These are phyloP conservation scores for Didymosphaeria variabile DNA, from an alignment of 2,329 filamentous ascomycete species.

Conservation along the genomic window DNA sequence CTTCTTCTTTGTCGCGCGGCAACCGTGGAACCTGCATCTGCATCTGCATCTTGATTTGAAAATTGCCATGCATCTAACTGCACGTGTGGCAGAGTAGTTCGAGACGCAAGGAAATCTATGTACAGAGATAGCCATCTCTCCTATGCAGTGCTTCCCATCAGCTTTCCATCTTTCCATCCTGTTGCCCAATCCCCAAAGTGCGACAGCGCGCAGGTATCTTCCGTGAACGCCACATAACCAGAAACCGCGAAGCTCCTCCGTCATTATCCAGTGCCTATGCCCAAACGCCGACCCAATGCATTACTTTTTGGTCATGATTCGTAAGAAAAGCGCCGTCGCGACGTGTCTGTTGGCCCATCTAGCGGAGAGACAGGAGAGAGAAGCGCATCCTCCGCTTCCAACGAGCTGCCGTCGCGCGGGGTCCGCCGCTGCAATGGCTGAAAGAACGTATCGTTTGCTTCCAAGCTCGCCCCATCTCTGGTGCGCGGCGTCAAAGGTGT, in stretches of 20 bases:
- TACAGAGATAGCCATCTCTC: neutral
- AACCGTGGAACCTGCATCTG: neutral
- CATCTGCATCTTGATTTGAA: neutral
- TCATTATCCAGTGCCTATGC: neutral
- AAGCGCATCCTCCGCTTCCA: conserved; percentile 39
- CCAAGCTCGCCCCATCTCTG: conserved; percentile 41
- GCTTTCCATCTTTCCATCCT: neutral
- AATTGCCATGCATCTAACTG: conserved; percentile 2
- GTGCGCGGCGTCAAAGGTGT: conserved; percentile 41
- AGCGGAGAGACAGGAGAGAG: conserved; percentile 48
- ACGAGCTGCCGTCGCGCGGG: conserved; percentile 30
- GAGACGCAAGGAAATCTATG: neutral
- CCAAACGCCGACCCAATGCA: conserved; percentile 15
- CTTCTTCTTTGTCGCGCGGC: neutral
- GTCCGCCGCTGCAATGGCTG: conserved; percentile 36
- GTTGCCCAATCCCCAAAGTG: neutral
- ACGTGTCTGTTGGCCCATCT: conserved; percentile 39
- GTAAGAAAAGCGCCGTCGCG: conserved; percentile 50
- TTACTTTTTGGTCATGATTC: conserved; percentile 39
- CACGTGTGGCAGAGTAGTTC: neutral
- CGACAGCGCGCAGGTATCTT: conserved; percentile 7
- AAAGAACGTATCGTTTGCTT: conserved; percentile 43
- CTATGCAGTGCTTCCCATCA: neutral
- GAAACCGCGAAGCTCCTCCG: neutral
- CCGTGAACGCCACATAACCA: conserved; percentile 3